Evolutionary conservation across 495 filamentous ascomycete genomes (phyloP).

Genomic region (Penicillium paxilli): DNA sequence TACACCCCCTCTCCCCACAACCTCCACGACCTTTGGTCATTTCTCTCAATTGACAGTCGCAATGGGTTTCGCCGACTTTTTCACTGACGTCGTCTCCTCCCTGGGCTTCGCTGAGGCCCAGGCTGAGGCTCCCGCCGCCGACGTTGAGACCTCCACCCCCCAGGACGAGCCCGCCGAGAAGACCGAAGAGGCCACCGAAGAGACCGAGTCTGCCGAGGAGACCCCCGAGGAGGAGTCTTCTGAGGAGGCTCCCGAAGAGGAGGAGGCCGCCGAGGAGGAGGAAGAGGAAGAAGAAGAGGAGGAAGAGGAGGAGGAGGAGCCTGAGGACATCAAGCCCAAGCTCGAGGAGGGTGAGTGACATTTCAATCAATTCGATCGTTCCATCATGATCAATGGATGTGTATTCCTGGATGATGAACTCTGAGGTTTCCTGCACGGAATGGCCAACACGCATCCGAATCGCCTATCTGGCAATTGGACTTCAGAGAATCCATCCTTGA

Average conservation of each 20-base stretch:
- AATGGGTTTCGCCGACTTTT: slow-evolving; percentile 66
- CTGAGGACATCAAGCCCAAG: slow-evolving; percentile 81
- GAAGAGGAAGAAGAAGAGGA: slow-evolving; percentile 68
- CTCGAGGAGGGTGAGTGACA: slow-evolving; percentile 81
- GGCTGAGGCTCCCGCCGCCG: slow-evolving; percentile 59
- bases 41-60: slow-evolving; percentile 43
- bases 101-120: slow-evolving; percentile 58
- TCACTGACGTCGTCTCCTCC: slow-evolving; percentile 61
- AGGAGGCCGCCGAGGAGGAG: slow-evolving; percentile 46
- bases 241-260: slow-evolving; percentile 48
- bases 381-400: background rate
- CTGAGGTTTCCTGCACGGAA: slow-evolving; percentile 2
- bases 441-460: no score
- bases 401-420: background rate
- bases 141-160: slow-evolving; percentile 50
- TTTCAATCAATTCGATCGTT: background rate
- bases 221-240: slow-evolving; percentile 45
- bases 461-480: no score
- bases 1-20: slow-evolving; percentile 18
- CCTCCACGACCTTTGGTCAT: slow-evolving; percentile 29
- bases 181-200: slow-evolving; percentile 39
- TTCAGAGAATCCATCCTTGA: no score
- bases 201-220: slow-evolving; percentile 37
- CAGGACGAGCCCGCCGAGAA: slow-evolving; percentile 55
- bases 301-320: slow-evolving; percentile 90